A percentile compares a stretch with the other conserved stretches of the same genome.
Evolutionary conservation across 2,329 filamentous ascomycete genomes (phyloP).

Genomic region (Beauveria scarabaeidicola): DNA sequence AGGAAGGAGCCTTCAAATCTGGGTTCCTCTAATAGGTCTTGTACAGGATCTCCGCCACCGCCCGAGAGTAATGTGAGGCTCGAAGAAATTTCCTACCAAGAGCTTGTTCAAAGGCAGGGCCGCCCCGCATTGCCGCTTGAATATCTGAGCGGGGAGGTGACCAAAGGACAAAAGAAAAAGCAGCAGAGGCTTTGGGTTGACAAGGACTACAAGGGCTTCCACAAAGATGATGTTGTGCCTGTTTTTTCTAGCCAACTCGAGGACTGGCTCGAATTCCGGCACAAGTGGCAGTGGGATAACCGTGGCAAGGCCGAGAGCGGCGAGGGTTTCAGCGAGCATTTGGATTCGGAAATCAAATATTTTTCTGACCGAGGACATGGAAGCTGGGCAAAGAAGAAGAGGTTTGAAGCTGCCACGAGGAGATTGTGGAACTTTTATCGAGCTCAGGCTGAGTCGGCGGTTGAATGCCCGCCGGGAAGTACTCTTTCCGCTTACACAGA

Average conservation of each 20-base stretch:
- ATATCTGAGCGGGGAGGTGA: neutral
- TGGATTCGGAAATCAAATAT: neutral
- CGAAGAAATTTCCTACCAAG: neutral
- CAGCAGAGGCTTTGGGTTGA: neutral
- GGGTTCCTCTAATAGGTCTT: neutral
- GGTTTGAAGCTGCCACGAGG: no score
- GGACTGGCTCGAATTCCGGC: neutral
- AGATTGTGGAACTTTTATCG: no score
- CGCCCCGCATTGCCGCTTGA: neutral
- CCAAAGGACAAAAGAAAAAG: neutral
- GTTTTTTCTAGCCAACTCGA: neutral
- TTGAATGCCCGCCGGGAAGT: neutral
- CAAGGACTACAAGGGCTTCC: neutral
- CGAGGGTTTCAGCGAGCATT: neutral
- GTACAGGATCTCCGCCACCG: neutral
- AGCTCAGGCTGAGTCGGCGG: neutral
- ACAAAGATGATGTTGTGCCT: neutral
- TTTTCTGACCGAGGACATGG: neutral
- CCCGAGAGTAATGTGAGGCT: neutral
- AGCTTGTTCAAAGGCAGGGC: neutral
- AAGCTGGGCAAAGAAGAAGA: no score
- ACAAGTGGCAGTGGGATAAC: neutral
- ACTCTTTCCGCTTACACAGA: neutral
- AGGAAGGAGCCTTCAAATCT: neutral
- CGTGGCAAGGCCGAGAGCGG: neutral